phyloP scores from a whole-genome alignment of 1,284 basidiomycete genomes.

The Ceratorhiza oryzae-sativae region DNA sequence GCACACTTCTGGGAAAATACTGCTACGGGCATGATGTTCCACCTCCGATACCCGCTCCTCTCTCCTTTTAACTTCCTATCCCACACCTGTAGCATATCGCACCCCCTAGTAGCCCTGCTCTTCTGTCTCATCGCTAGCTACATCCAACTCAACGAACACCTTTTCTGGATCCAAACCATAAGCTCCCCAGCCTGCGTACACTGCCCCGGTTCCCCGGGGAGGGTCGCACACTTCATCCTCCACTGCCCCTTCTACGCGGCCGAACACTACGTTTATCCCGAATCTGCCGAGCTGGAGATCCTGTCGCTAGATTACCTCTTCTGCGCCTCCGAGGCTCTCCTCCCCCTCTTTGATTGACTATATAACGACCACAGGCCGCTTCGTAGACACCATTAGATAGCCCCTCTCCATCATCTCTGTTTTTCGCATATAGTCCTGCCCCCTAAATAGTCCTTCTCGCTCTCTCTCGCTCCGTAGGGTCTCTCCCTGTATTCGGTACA shows the following conservation, averaged over 20 bases:
- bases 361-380: background rate
- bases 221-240: background rate
- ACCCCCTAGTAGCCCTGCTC: background rate
- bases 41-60: background rate
- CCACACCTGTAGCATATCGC: background rate
- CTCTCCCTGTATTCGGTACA: background rate
- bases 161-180: background rate
- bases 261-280: background rate
- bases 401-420: background rate
- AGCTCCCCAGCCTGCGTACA: background rate
- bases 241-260: background rate
- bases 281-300: background rate
- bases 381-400: background rate
- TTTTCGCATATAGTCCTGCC: background rate
- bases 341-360: constrained; percentile 17
- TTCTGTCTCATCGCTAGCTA: constrained; percentile 3
- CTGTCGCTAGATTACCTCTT: constrained; percentile 2
- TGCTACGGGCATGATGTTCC: background rate
- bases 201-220: background rate
- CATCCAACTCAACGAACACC: background rate
- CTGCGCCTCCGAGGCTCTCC: background rate
- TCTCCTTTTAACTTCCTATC: too few species aligned
- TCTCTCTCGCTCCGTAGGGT: too few species aligned
- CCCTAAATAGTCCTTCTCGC: background rate
- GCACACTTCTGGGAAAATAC: too few species aligned